Percentiles rank a stretch among this genome's conserved stretches.
phyloP scores from a whole-genome alignment of 192 early-diverging fungal species.

The Rhizoclosmatium sp. region DNA sequence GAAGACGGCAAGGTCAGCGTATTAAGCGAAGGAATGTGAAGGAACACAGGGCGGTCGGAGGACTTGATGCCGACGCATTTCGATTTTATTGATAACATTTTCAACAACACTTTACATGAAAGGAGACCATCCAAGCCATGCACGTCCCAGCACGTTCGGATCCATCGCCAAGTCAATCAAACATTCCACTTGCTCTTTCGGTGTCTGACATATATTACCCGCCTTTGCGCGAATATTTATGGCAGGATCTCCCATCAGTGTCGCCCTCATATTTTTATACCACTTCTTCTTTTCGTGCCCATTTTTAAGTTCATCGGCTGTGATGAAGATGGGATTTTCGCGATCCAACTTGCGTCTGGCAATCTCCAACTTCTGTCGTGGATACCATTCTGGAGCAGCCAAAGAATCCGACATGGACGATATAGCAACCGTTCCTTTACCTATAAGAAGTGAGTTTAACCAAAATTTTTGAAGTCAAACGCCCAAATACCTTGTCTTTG shows the following conservation, averaged over 20 bases:
- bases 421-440: conserved; percentile 6
- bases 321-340: conserved; percentile 73
- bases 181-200: conserved; percentile 75
- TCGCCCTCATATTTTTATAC: conserved; percentile 51
- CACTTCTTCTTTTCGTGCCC: conserved; percentile 71
- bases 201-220: conserved; percentile 52
- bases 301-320: conserved; percentile 61
- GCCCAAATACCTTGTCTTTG: conserved; percentile 53
- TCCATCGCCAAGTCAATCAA: conserved; percentile 81
- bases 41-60: too few relatives aligned
- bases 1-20: too few relatives aligned
- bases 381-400: conserved; percentile 73
- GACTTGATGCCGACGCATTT: too few relatives aligned
- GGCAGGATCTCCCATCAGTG: conserved; percentile 58
- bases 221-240: conserved; percentile 56
- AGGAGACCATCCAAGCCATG: conserved; percentile 74
- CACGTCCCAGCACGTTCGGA: conserved; percentile 66
- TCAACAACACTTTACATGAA: conserved; percentile 50
- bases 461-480: conserved; percentile 44
- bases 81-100: too few relatives aligned
- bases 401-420: conserved; percentile 32
- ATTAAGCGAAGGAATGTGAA: too few relatives aligned
- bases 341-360: conserved; percentile 73
- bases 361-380: conserved; percentile 77
- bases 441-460: background rate